Conservation (phyloP, 495 filamentous ascomycete species). For the Evernia prunastri region DNA sequence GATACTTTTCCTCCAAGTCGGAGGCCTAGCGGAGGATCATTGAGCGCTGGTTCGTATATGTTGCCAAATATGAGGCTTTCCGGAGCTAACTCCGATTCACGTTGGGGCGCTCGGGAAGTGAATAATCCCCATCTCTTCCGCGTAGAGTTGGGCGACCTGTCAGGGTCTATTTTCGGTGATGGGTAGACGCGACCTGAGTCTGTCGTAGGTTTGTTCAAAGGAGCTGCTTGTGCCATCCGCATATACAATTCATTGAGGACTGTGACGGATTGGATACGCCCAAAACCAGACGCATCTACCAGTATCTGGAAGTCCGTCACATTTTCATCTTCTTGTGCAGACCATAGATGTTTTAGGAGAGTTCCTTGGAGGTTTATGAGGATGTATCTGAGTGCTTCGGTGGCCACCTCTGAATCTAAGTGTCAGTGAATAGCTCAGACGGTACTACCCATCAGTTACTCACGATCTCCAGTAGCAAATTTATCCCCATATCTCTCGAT, state of each 20-base stretch:
- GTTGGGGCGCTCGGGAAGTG: neutral
- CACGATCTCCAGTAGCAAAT: constrained; percentile 19
- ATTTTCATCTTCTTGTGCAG: constrained; percentile 24
- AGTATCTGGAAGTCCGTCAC: constrained; percentile 18
- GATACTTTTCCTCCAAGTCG: neutral
- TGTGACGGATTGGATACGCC: constrained; percentile 22
- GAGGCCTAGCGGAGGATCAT: neutral
- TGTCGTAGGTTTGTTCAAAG: neutral
- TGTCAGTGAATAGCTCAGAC: too few species aligned
- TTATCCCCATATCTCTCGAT: constrained; percentile 15
- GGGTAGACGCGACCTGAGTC: neutral
- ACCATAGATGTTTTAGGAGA: constrained; percentile 19
- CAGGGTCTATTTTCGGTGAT: neutral
- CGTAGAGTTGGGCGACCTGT: neutral
- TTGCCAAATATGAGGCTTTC: neutral
- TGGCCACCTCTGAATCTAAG: constrained; percentile 27
- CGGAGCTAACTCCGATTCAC: neutral
- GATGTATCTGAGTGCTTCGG: constrained; percentile 21
- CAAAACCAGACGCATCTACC: constrained; percentile 23
- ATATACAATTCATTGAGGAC: constrained; percentile 21
- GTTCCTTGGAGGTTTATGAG: constrained; percentile 20
- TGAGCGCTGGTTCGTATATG: neutral
- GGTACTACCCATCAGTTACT: constrained; percentile 8
- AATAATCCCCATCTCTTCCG: neutral
- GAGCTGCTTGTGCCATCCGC: constrained; percentile 17